Conservation (phyloP, 805 yeast species). For the Lachancea meyersii region DNA sequence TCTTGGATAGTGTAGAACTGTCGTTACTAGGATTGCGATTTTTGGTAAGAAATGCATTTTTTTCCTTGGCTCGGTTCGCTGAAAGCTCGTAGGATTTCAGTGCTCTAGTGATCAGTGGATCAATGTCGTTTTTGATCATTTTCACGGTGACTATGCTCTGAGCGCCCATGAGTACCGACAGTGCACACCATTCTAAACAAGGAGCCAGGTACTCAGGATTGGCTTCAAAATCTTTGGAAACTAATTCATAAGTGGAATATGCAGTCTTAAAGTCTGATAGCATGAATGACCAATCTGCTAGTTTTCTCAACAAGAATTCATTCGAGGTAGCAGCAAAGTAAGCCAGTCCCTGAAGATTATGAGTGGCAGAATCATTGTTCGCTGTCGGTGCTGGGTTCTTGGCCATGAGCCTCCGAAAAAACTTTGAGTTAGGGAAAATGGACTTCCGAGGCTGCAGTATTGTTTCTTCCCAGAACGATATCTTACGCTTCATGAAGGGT, state of each 20-base stretch:
- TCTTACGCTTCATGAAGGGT: conserved; percentile 81
- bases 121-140: conserved; percentile 40
- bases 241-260: conserved; percentile 72
- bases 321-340: conserved; percentile 56
- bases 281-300: conserved; percentile 92
- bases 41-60: not conserved
- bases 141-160: conserved; percentile 38
- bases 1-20: not conserved
- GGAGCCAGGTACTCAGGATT: conserved; percentile 51
- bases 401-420: conserved; percentile 40
- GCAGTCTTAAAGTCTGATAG: conserved; percentile 84
- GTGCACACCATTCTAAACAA: conserved; percentile 81
- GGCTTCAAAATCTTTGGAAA: conserved; percentile 67
- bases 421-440: conserved; percentile 59
- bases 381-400: conserved; percentile 19
- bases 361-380: conserved; percentile 23
- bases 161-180: conserved; percentile 58
- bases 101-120: conserved; percentile 34
- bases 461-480: conserved; percentile 81
- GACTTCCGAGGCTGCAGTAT: conserved; percentile 71
- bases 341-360: conserved; percentile 47
- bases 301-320: conserved; percentile 69
- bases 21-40: not conserved
- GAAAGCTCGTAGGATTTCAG: conserved; percentile 33
- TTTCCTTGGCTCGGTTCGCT: conserved; percentile 37